Evolutionary conservation across 2,329 filamentous ascomycete genomes (phyloP).

Genomic region (Rhynchosporium agropyri): DNA sequence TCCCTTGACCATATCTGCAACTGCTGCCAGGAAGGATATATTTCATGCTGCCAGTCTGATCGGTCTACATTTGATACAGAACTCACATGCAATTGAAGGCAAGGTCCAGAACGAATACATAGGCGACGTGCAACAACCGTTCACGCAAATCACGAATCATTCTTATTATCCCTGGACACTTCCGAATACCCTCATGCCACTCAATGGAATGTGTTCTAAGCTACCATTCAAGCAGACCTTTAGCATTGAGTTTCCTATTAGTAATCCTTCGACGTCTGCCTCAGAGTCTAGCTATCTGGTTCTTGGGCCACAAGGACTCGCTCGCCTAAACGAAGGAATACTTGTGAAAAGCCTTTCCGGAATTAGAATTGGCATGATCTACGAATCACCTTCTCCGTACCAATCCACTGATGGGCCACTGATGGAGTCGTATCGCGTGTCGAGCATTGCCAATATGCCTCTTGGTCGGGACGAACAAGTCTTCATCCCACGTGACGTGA

Average conservation of each 20-base stretch:
- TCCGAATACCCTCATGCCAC: constrained; percentile 72
- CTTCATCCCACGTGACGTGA: constrained; percentile 74
- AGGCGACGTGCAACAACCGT: not conserved
- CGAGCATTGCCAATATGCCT: constrained; percentile 77
- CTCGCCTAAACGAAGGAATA: constrained; percentile 51
- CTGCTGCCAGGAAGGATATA: constrained; percentile 76
- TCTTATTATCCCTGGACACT: constrained; percentile 94
- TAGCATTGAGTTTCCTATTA: constrained; percentile 62
- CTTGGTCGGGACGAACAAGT: constrained; percentile 88
- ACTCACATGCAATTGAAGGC: constrained; percentile 52
- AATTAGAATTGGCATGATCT: constrained; percentile 67
- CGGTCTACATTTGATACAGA: constrained; percentile 76
- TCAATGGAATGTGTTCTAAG: constrained; percentile 74
- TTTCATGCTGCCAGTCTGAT: constrained; percentile 89
- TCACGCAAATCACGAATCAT: constrained; percentile 64
- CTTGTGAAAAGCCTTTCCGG: constrained; percentile 57
- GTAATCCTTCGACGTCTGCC: constrained; percentile 39
- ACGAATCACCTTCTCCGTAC: constrained; percentile 53
- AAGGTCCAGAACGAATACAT: not conserved
- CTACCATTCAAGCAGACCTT: constrained; percentile 73
- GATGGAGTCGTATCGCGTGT: constrained; percentile 67
- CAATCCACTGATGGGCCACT: constrained; percentile 42
- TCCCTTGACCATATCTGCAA: constrained; percentile 75
- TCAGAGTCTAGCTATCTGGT: constrained; percentile 47
- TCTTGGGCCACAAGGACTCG: constrained; percentile 52